phyloP scores from a whole-genome alignment of 2,329 filamentous ascomycete genomes.

The Fusarium circinatum region DNA sequence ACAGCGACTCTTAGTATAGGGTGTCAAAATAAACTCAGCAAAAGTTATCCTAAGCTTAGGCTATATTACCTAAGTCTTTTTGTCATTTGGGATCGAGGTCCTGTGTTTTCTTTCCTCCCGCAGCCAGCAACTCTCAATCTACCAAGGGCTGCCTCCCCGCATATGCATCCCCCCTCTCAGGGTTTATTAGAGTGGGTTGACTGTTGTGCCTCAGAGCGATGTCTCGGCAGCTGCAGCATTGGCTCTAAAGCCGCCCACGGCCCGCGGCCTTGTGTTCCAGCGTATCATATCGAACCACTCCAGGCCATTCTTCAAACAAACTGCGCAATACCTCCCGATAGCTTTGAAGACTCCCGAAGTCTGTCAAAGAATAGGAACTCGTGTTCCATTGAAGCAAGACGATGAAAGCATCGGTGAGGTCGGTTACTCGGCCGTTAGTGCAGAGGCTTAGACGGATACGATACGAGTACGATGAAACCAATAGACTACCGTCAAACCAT shows the following conservation, averaged over 20 bases:
- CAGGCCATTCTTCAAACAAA: neutral
- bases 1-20: neutral
- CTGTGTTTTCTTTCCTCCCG: neutral
- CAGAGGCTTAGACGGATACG: neutral
- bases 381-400: neutral
- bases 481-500: neutral
- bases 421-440: neutral
- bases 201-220: neutral
- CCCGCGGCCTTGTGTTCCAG: neutral
- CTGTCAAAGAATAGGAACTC: neutral
- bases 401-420: no score
- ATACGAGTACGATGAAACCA: neutral
- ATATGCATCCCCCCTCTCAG: no score
- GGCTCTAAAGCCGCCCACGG: neutral
- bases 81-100: neutral
- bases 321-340: neutral
- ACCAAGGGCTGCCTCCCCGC: neutral
- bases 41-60: neutral
- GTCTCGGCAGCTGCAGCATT: neutral
- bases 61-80: neutral
- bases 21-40: no score
- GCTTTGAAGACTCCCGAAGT: fast-evolving
- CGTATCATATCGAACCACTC: neutral
- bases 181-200: no score
- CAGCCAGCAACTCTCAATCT: neutral